Percentiles rank a stretch among this genome's conserved stretches.
These are phyloP conservation scores for Eucalyptus erythrocorys DNA, from an alignment of 345 rosid genomes.

Conservation along the genomic window DNA sequence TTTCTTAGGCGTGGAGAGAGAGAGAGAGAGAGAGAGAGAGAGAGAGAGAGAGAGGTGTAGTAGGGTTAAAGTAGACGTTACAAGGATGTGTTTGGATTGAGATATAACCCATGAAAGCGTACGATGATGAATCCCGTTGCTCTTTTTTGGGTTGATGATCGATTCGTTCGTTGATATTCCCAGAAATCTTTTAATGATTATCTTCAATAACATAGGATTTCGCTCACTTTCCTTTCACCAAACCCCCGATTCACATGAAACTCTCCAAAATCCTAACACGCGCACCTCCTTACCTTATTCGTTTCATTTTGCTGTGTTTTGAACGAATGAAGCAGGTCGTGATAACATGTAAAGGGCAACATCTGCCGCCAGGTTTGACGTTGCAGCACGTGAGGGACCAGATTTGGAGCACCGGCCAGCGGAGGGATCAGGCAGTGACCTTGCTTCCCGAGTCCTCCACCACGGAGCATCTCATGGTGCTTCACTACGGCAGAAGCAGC, in stretches of 20 bases:
- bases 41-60: background rate
- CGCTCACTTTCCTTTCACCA: background rate
- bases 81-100: background rate
- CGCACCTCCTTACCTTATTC: background rate
- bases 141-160: background rate
- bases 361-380: constrained; percentile 63
- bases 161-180: background rate
- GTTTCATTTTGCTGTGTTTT: background rate
- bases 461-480: constrained; percentile 75
- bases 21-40: background rate
- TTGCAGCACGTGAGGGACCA: constrained; percentile 90
- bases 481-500: constrained; percentile 30
- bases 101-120: background rate
- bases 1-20: background rate
- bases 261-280: background rate
- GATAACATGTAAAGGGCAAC: constrained; percentile 89
- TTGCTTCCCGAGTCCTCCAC: constrained; percentile 52
- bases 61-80: background rate
- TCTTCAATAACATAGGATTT: background rate
- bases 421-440: constrained; percentile 24
- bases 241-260: background rate
- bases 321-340: constrained; percentile 48
- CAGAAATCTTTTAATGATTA: background rate
- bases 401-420: constrained; percentile 58
- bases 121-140: background rate